Base-by-base conservation (phyloP, 352 stramenopile species). In the Pythium guiyangense region DNA sequence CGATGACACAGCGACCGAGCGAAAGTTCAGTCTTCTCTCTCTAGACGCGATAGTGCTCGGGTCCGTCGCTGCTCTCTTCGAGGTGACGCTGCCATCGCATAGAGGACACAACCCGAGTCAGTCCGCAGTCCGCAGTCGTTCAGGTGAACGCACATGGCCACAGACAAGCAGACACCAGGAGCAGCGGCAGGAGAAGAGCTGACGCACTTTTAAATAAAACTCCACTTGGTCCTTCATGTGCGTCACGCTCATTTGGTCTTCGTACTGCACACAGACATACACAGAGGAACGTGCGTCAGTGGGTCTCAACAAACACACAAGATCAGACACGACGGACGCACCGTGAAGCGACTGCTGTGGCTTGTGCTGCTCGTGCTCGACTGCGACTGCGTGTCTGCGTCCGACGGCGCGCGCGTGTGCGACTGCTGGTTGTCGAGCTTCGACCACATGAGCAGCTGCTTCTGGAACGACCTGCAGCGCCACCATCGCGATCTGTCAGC, bases 201-300 rank as follows among this genome's bases (percentile, higher is more conserved):
- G 10, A 51, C 49, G 25, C 58, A 93, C 83, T 74, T 93, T 90
- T 69, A 93, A 80, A 75, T 91, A 93, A 63, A 79, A 93, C 66
- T 90, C 77, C n/a, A 93, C 63, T 39, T 93, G 80, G 50, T 90
- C 73, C 68, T 93, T 93, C 59, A 84, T 84, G 15, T 70, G 57
- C 49, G 81, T 85, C 44, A 93, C 60, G 50, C 67, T 74, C 10
- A 69, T 66, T 17, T 72, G 64, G 42, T 87, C 77, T 63, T 93
- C 83, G 17, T 71, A 74, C 71, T 85, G 64, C 40, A 12, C 10
- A 15, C 22, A 46, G 25, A 5, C n/a, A 56, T 14, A 4, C n/a
- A 45, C 6, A 55, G 3, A 47, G 17, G 25, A 57, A 0, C 29
- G 60, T 11, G 12, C 5, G 39, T 57, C 14, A 49, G 18, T 49